These are phyloP conservation scores for Fomitopsis schrenkii DNA, from an alignment of 1,284 basidiomycete species.

Conservation along the genomic window DNA sequence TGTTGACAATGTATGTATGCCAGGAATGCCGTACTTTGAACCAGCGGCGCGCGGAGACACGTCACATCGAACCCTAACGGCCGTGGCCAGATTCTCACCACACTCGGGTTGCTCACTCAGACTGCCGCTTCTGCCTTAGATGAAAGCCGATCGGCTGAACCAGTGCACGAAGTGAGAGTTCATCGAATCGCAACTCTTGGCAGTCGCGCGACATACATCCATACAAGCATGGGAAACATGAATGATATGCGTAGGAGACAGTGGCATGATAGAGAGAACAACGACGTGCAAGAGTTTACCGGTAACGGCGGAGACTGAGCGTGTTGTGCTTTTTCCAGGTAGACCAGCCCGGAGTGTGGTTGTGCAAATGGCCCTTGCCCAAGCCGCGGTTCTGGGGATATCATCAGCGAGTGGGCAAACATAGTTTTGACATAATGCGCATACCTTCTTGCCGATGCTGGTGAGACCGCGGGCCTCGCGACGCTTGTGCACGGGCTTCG, in stretches of 20 bases:
- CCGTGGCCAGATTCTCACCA: neutral
- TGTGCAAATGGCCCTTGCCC: slow-evolving; percentile 95
- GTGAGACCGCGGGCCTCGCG: slow-evolving; percentile 98
- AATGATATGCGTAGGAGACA: slow-evolving; percentile 21
- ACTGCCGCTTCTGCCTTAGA: too few relatives aligned
- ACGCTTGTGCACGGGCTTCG: slow-evolving; percentile 97
- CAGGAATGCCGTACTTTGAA: neutral
- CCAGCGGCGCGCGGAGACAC: neutral
- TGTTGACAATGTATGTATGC: too few relatives aligned
- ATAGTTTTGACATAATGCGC: slow-evolving; percentile 17
- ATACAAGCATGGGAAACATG: slow-evolving; percentile 28
- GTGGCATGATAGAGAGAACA: slow-evolving; percentile 25
- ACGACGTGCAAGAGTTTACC: slow-evolving; percentile 51
- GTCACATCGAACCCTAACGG: neutral
- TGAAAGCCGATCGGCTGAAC: too few relatives aligned
- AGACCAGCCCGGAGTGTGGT: slow-evolving; percentile 87
- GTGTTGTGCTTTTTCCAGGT: slow-evolving; percentile 99
- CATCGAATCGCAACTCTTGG: slow-evolving; percentile 11
- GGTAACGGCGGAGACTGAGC: slow-evolving; percentile 96
- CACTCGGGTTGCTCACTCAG: too few relatives aligned
- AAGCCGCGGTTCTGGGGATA: slow-evolving; percentile 76
- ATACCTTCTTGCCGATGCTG: slow-evolving; percentile 88
- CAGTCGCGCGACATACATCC: slow-evolving; percentile 28
- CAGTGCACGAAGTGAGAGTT: neutral
- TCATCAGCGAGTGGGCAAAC: slow-evolving; percentile 7